These are phyloP conservation scores for Malania oleifera DNA, from an alignment of 164 flowering plant genomes.

Conservation along the genomic window DNA sequence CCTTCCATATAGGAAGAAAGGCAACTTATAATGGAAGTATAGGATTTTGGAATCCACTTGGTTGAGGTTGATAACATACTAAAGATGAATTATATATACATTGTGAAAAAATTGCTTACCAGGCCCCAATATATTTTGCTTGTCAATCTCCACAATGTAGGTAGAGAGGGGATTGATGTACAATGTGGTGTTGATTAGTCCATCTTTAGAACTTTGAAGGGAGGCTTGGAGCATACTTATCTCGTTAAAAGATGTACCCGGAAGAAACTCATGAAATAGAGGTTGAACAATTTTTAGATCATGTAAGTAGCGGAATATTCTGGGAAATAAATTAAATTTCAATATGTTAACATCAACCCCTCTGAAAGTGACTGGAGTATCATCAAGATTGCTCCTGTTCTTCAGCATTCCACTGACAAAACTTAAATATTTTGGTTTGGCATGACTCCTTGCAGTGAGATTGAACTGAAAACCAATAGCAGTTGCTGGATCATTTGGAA, in stretches of 20 bases:
- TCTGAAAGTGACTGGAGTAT: slow-evolving; percentile 67
- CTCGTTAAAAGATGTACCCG: slow-evolving; percentile 60
- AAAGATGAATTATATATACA: not conserved
- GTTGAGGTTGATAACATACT: too few species aligned
- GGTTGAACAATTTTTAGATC: slow-evolving; percentile 82
- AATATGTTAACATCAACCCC: slow-evolving; percentile 63
- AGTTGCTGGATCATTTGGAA: slow-evolving; percentile 77
- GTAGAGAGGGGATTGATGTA: slow-evolving; percentile 69
- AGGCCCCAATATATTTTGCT: slow-evolving; percentile 60
- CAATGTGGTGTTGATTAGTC: slow-evolving; percentile 74
- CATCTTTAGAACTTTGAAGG: slow-evolving; percentile 61
- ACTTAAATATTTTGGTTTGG: slow-evolving; percentile 50
- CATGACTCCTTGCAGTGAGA: slow-evolving; percentile 50
- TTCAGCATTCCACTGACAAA: slow-evolving; percentile 61
- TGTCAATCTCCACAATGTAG: slow-evolving; percentile 72
- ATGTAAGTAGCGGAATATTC: slow-evolving; percentile 58
- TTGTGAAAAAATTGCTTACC: slow-evolving; percentile 41
- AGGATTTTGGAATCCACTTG: too few species aligned
- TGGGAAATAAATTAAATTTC: slow-evolving; percentile 78
- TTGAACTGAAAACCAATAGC: slow-evolving; percentile 95
- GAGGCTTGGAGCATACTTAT: slow-evolving; percentile 57
- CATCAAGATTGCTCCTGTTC: slow-evolving; percentile 48
- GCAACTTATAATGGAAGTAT: too few species aligned
- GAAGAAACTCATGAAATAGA: slow-evolving; percentile 79
- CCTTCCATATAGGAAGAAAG: too few species aligned